Evolutionary conservation across 2,329 filamentous ascomycete genomes (phyloP).

Genomic region (Fusarium tuaranense): DNA sequence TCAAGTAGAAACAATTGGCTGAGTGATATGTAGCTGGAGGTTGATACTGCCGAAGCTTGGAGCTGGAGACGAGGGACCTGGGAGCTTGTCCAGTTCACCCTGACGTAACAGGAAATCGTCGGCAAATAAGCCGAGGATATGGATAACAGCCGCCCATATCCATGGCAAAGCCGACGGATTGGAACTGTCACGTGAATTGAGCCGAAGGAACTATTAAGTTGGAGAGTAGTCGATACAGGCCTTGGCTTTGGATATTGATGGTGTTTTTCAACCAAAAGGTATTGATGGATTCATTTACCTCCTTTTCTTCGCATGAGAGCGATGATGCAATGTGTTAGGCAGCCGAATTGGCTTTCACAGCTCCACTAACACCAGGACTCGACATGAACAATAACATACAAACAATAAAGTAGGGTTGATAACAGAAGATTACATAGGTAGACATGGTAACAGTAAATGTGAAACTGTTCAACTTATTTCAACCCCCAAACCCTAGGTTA

Average conservation of each 20-base stretch:
- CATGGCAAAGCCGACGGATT: conserved; percentile 36
- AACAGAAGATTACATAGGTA: background rate
- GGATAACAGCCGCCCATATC: conserved; percentile 29
- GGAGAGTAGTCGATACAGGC: background rate
- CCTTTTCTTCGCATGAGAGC: background rate
- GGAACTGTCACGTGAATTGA: conserved; percentile 36
- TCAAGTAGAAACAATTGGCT: conserved; percentile 3
- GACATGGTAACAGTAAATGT: background rate
- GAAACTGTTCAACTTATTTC: background rate
- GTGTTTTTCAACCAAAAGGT: background rate
- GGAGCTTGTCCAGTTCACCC: conserved; percentile 11
- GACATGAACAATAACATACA: background rate
- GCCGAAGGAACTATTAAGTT: background rate
- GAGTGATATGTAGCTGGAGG: conserved; percentile 12
- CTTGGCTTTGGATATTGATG: background rate
- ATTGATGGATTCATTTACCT: background rate
- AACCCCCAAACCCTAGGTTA: background rate
- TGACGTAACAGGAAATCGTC: conserved; percentile 45
- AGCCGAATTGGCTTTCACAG: background rate
- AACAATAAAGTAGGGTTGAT: background rate
- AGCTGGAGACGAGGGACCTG: conserved; percentile 31
- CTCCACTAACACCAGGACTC: background rate
- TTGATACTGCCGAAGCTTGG: conserved; percentile 24
- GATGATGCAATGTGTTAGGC: background rate
- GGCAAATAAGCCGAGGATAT: conserved; percentile 45